A percentile compares a stretch with the other conserved stretches of the same genome.
Evolutionary conservation across 208 protist species (phyloP).

Genomic region (Leishmania major): DNA sequence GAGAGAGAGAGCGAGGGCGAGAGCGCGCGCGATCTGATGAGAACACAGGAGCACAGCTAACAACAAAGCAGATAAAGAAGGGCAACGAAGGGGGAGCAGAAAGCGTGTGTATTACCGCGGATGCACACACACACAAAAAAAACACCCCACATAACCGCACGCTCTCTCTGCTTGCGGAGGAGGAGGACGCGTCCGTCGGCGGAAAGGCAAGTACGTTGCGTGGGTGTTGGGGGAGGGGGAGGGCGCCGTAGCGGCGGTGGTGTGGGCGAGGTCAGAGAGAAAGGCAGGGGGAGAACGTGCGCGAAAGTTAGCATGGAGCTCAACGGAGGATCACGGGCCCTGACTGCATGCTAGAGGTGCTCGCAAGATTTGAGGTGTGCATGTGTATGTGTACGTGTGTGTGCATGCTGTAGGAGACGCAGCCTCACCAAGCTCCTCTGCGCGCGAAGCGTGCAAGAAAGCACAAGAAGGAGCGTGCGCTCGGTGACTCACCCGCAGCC

Average conservation of each 20-base stretch:
- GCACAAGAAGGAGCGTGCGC: neutral
- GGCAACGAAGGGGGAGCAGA: neutral
- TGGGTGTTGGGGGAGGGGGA: neutral
- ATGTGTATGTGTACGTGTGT: neutral
- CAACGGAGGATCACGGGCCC: neutral
- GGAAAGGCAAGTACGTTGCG: neutral
- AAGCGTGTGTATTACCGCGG: neutral
- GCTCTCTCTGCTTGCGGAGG: neutral
- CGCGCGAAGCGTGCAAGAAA: neutral
- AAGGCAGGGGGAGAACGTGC: neutral
- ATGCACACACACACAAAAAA: neutral
- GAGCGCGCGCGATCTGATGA: neutral
- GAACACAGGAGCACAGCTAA: neutral
- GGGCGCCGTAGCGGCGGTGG: neutral
- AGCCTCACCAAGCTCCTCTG: neutral
- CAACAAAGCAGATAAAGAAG: neutral
- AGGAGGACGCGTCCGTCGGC: neutral
- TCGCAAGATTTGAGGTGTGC: neutral
- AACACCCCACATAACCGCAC: neutral
- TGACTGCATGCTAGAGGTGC: neutral
- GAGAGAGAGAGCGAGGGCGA: no score
- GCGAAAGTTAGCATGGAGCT: neutral
- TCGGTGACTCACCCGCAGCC: neutral
- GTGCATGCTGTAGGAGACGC: neutral
- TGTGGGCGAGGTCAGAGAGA: neutral